Base-by-base conservation (phyloP, 2,329 filamentous ascomycete genomes). In the Pseudogymnoascus sp. region DNA sequence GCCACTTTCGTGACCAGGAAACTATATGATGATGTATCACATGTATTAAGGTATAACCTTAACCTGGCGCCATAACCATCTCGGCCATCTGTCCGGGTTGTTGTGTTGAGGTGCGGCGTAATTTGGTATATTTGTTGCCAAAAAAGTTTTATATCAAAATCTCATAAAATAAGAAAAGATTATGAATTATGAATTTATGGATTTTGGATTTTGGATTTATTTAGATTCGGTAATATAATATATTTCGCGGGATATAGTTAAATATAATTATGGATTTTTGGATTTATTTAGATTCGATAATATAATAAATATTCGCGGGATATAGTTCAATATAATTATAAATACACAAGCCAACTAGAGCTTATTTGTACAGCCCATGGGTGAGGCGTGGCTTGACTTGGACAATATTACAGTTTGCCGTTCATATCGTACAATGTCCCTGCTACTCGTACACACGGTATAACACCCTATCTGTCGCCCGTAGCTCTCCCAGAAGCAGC, bases 1-100 rank as follows among this genome's bases (percentile, higher is more conserved):
- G 73, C 73, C 70, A 69, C 70, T 74, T 74, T 72, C 73, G 70
- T 69, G 70, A 74, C 72, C 71, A 74, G 73, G 73, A 75, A 70
- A 72, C 34, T 60, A 57, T 57, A 18, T 57, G 51, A 54, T 31
- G 4, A 29, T 54, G 31, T 57, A 57, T 57, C 51, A 57, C 51
- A 57, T 57, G 51, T 57, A 57, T 57, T 57, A 57, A 57, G 51
- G 51, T 57, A 57, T 57, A 57, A 57, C 51, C 51, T 57, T 57
- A 57, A 57, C 51, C 51, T 57, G 51, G 51, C 51, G 51, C 51
- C 51, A 57, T 62, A 45, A 36, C 39, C 61, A 36, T 62, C 31
- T 36, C 39, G 37, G 51, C 31, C 31, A 54, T 54, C 39, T 62
- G 45, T 36, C 37, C 31, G 12, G 5, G 11, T 59, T 40, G 16